Percentiles rank a stretch among this genome's conserved stretches.
Conservation (phyloP, 148 eudicot genomes). For the Oxyria digyna region DNA sequence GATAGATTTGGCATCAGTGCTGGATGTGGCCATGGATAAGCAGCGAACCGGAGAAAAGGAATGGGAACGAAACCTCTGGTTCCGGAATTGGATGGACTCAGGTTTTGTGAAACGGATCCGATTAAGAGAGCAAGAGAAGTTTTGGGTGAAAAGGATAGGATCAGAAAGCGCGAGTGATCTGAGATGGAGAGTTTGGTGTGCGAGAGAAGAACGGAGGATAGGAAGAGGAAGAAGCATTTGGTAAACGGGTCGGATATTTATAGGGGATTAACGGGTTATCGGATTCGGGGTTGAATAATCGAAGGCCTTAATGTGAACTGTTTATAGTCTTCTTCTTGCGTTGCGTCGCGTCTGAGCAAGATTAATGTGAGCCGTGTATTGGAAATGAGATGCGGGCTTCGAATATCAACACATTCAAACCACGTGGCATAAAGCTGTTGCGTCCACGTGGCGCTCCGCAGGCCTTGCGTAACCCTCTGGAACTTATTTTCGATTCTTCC, state of each 20-base stretch:
- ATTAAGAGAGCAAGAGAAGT: neutral
- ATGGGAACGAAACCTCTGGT: neutral
- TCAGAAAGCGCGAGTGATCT: neutral
- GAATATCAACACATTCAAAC: neutral
- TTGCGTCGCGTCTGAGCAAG: too few species aligned
- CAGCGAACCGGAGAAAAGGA: neutral
- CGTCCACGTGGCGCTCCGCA: conserved; percentile 3
- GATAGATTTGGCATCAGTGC: conserved; percentile 16
- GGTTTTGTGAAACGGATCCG: neutral
- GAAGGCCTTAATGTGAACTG: conserved; percentile 4
- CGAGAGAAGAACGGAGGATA: neutral
- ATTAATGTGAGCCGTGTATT: too few species aligned
- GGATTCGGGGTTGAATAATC: neutral
- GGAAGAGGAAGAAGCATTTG: neutral
- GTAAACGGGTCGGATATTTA: conserved; percentile 6
- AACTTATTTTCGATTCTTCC: neutral
- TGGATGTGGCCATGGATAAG: conserved; percentile 6
- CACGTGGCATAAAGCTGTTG: neutral
- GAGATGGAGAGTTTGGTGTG: neutral
- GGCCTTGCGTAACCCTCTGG: neutral
- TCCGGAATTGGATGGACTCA: neutral
- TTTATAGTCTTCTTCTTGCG: too few species aligned
- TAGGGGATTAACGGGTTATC: neutral
- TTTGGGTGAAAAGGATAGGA: neutral
- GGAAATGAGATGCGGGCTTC: neutral